A percentile compares a stretch with the other conserved stretches of the same genome.
Conservation (phyloP, 176 grass and related monocot genomes). For the bread wheat (Triticum aestivum) region DNA sequence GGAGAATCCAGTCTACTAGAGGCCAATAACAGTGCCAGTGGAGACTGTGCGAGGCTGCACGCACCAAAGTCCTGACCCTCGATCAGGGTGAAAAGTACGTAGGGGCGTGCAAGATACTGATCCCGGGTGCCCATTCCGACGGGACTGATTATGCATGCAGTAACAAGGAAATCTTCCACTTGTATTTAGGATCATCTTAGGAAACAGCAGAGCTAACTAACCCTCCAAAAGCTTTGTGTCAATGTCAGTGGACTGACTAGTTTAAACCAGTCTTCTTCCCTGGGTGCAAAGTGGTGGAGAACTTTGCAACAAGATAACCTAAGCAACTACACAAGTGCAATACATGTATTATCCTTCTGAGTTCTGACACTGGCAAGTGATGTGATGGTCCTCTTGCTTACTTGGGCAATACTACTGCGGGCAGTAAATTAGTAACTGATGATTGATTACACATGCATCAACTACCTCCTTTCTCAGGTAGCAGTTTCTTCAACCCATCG, state of each 20-base stretch:
- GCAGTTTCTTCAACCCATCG: not conserved
- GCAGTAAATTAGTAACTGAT: conserved; percentile 27
- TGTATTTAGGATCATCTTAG: conserved; percentile 25
- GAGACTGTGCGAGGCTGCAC: not conserved
- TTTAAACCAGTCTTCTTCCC: not conserved
- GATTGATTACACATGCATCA: conserved; percentile 34
- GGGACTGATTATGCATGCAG: conserved; percentile 11
- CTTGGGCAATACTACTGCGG: not conserved
- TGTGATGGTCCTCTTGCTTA: not conserved
- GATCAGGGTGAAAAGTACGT: too few species aligned
- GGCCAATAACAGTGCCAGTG: not conserved
- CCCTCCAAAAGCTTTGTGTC: conserved; percentile 29
- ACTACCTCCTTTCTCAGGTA: conserved; percentile 12
- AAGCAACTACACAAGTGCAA: not conserved
- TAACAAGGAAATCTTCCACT: not conserved
- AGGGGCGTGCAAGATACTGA: not conserved
- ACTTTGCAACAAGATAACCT: not conserved
- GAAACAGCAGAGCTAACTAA: conserved; percentile 28
- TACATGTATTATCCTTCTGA: not conserved
- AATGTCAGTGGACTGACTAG: conserved; percentile 1
- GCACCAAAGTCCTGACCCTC: not conserved
- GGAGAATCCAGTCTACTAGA: not conserved
- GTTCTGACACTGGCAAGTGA: not conserved
- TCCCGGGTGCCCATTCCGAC: conserved; percentile 24
- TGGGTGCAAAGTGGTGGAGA: not conserved